Evolutionary conservation across 495 filamentous ascomycete species (phyloP).

Genomic region (Acidiella bohemica): DNA sequence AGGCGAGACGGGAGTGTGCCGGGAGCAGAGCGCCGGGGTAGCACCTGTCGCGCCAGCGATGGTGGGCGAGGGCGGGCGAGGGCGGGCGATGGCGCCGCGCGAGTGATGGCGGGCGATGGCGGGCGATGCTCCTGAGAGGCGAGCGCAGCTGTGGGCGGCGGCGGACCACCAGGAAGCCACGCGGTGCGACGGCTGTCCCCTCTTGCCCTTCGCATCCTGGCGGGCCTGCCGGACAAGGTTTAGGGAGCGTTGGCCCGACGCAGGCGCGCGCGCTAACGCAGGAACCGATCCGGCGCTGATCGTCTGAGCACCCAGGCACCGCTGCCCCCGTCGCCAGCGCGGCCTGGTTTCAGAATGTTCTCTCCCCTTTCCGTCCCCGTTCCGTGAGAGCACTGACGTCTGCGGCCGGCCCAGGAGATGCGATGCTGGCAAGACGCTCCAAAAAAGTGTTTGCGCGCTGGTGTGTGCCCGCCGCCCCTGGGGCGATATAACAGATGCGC

Average conservation of each 20-base stretch:
- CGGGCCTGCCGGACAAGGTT: constrained; percentile 2
- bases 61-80: too few species aligned
- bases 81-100: too few species aligned
- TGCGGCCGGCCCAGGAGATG: constrained; percentile 1
- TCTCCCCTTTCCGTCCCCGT: neutral
- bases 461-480: constrained; percentile 1
- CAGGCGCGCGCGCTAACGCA: constrained; percentile 2
- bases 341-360: neutral
- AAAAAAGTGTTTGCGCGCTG: constrained; percentile 7
- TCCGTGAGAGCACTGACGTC: constrained; percentile 7
- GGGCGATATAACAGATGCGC: constrained; percentile 1
- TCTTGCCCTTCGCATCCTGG: constrained; percentile 1
- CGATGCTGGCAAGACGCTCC: neutral
- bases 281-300: neutral
- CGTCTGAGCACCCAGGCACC: too few species aligned
- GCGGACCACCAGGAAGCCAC: too few species aligned
- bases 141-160: too few species aligned
- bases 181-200: too few species aligned
- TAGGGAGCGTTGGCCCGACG: constrained; percentile 7
- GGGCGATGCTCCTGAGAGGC: too few species aligned
- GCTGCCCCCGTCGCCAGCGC: constrained; percentile 1
- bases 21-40: too few species aligned
- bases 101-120: too few species aligned
- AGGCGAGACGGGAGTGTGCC: too few species aligned
- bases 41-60: too few species aligned